Evolutionary conservation across 2,329 filamentous ascomycete genomes (phyloP), one percentile per base, ranked within the genome.

Genomic region (Colletotrichum tabaci): DNA sequence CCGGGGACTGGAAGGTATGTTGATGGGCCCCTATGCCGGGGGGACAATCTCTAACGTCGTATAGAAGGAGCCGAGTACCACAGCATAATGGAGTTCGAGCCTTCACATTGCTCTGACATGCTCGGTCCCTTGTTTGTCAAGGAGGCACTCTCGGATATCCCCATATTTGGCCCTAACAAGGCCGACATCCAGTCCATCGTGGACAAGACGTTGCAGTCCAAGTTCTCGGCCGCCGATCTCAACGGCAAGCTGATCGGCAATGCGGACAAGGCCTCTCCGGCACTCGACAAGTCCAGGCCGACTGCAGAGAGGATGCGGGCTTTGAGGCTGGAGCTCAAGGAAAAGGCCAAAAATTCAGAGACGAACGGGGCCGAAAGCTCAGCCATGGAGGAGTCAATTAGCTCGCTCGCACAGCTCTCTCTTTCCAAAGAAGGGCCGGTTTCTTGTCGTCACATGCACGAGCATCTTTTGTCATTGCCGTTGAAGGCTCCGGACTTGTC

Each of bases 401-500:
- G 56, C 78, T 72, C 80, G 21, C 76, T 81, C 15, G 79, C 79
- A 10, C 80, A 84, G 52, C 74, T 84, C 30, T 82, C 82, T 2
- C 68, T 84, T 2, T 82, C 82, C 4, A 81, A 70, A 16, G 71
- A 79, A n/a, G 77, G 81, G 42, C 79, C 82, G 16, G 74, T 76
- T 46, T 88, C 89, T 16, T 90, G 88, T 67, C 84, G 86, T 21
- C 87, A 91, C 73, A 82, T 88, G 40, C 89, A 91, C 74, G 90
- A 92, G 74, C 83, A 84, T 55, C 79, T 90, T 23, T 80, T 90
- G 1, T 79, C 79, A 10, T 83, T 83, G 1, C 83, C 86, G 15
- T 77, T 83, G 35, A 82, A 85, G 52, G 83, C 83, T 2, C 82
- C 81, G 49, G 84, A 84, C 1, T 82, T 89, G 6, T 85, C 88